Conservation (phyloP, 768 basidiomycete genomes). For the Rhizopogon vulgaris region DNA sequence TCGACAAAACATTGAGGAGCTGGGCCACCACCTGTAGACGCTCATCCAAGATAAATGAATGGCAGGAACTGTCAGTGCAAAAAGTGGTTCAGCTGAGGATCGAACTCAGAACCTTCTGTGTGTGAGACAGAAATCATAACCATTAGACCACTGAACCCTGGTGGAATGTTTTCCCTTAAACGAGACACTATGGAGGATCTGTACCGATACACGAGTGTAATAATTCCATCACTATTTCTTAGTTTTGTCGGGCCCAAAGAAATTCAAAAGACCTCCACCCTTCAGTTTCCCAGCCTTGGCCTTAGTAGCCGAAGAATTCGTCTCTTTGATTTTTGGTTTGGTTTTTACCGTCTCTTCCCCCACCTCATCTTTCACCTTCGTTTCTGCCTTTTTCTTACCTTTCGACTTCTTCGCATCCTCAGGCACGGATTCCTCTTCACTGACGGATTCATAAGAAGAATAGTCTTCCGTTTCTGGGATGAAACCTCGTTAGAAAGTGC, state of each 20-base stretch:
- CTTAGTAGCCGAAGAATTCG: conserved; percentile 10
- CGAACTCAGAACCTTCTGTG: conserved; percentile 45
- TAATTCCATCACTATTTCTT: conserved; percentile 20
- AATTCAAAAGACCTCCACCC: conserved; percentile 25
- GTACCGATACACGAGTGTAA: too few relatives aligned
- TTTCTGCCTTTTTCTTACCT: conserved; percentile 14
- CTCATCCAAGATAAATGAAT: too few relatives aligned
- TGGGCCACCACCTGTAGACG: too few relatives aligned
- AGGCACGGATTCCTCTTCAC: conserved; percentile 42
- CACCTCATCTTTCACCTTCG: conserved; percentile 12
- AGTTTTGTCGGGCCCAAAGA: conserved; percentile 24
- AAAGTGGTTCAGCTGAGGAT: conserved; percentile 38
- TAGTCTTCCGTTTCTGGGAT: conserved; percentile 67
- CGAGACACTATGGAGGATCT: background rate
- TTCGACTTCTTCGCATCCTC: conserved; percentile 13
- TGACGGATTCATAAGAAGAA: conserved; percentile 75
- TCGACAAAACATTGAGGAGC: too few relatives aligned
- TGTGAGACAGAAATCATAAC: conserved; percentile 44
- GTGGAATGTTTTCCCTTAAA: background rate
- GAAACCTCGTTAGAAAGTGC: background rate
- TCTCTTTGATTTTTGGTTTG: conserved; percentile 13
- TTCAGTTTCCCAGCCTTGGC: conserved; percentile 14
- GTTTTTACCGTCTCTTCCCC: conserved; percentile 19
- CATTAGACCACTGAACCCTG: conserved; percentile 40
- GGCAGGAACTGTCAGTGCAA: conserved; percentile 4